phyloP scores from a whole-genome alignment of 2,329 filamentous ascomycete species.

The Neoscytalidium dimidiatum region DNA sequence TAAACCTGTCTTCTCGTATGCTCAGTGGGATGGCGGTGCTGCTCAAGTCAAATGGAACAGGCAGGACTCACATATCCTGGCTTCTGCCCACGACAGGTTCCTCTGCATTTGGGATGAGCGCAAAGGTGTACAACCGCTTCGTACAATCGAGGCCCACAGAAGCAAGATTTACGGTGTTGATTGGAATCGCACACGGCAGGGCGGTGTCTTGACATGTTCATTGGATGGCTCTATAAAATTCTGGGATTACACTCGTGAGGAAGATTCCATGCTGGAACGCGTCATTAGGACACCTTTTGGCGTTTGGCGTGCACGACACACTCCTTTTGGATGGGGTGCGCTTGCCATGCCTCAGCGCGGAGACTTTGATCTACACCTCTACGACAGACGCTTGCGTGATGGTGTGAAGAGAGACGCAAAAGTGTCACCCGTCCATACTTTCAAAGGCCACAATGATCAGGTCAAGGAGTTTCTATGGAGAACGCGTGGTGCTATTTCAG shows the following conservation, averaged over 20 bases:
- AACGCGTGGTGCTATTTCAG: constrained; percentile 65
- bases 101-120: constrained; percentile 90
- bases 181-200: constrained; percentile 79
- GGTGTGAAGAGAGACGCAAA: constrained; percentile 41
- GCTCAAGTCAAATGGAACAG: constrained; percentile 96
- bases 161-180: constrained; percentile 96
- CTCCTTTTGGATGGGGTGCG: constrained; percentile 83
- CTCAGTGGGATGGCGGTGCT: constrained; percentile 78
- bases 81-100: constrained; percentile 86
- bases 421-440: constrained; percentile 51
- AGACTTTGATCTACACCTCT: constrained; percentile 81
- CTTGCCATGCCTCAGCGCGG: constrained; percentile 91
- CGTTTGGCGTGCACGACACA: constrained; percentile 88
- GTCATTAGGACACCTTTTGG: constrained; percentile 82
- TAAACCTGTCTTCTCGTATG: constrained; percentile 62
- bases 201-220: constrained; percentile 81
- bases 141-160: constrained; percentile 81
- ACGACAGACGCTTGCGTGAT: constrained; percentile 62
- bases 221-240: constrained; percentile 91
- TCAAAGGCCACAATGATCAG: constrained; percentile 60
- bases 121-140: constrained; percentile 73
- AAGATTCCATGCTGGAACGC: constrained; percentile 57
- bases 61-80: constrained; percentile 81
- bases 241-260: constrained; percentile 73
- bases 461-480: constrained; percentile 94